Conservation (phyloP, 768 basidiomycete genomes). For the Leccinum variicolor region DNA sequence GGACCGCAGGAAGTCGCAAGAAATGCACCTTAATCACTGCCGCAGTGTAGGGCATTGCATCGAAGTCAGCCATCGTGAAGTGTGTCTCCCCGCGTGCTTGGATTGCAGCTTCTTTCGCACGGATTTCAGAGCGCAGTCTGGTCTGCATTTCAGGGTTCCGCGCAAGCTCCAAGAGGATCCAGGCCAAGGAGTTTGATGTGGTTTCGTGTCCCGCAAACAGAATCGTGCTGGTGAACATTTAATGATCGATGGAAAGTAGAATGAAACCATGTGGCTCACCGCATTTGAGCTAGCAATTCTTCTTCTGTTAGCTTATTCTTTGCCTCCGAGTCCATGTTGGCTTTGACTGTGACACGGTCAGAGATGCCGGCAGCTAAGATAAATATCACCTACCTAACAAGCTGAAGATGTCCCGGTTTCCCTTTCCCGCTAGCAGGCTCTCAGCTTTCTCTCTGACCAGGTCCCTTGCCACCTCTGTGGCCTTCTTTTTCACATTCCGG, state of each 20-base stretch:
- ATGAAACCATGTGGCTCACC: constrained; percentile 12
- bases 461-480: constrained; percentile 10
- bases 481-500: constrained; percentile 7
- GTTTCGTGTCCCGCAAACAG: constrained; percentile 59
- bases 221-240: constrained; percentile 35
- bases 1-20: constrained; percentile 11
- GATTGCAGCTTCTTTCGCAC: constrained; percentile 5
- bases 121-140: constrained; percentile 44
- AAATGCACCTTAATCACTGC: constrained; percentile 31
- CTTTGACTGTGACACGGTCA: constrained; percentile 17
- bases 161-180: constrained; percentile 63
- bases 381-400: constrained; percentile 35
- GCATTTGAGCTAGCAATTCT: constrained; percentile 14
- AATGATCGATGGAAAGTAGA: neutral
- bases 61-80: constrained; percentile 39
- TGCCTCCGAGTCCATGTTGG: constrained; percentile 26
- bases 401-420: constrained; percentile 21
- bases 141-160: constrained; percentile 56
- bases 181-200: constrained; percentile 54
- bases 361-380: neutral
- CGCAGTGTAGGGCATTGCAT: constrained; percentile 46
- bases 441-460: constrained; percentile 19
- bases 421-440: constrained; percentile 12
- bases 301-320: constrained; percentile 24
- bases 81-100: constrained; percentile 11